Conservation (phyloP, 2,329 filamentous ascomycete genomes). For the Aureobasidium leucospermi region DNA sequence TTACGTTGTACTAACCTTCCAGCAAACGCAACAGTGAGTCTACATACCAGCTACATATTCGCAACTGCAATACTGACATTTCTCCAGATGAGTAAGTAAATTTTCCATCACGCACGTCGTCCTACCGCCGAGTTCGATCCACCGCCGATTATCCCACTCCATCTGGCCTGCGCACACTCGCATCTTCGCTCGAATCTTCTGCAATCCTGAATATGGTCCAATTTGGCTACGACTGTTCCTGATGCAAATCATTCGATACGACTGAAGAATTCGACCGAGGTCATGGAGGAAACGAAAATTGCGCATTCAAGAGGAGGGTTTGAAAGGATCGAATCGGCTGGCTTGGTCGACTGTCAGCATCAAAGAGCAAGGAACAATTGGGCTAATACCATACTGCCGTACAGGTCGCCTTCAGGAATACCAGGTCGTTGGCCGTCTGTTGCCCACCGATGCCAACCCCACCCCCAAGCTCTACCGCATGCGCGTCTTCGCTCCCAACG, state of each 20-base stretch:
- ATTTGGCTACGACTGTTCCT: conserved; percentile 4
- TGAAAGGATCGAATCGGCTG: conserved; percentile 4
- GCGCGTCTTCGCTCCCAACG: conserved; percentile 98
- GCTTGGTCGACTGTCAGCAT: conserved; percentile 3
- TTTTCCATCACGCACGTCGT: background rate
- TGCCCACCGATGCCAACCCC: conserved; percentile 96
- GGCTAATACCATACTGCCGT: conserved; percentile 29
- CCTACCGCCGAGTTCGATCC: conserved; percentile 4
- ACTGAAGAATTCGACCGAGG: background rate
- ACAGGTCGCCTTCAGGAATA: conserved; percentile 99
- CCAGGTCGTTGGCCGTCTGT: conserved; percentile 99
- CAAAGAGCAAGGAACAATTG: conserved; percentile 15
- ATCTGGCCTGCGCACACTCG: background rate
- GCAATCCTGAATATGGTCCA: background rate
- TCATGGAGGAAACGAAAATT: background rate
- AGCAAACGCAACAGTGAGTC: conserved; percentile 15
- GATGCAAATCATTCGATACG: background rate
- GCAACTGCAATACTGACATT: background rate
- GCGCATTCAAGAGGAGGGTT: conserved; percentile 4
- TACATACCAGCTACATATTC: background rate
- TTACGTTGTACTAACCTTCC: conserved; percentile 15
- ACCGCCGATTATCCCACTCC: background rate
- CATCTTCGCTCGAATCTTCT: conserved; percentile 7
- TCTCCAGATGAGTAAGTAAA: conserved; percentile 15
- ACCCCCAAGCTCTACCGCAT: conserved; percentile 99